Percentiles rank a stretch among this genome's conserved stretches.
phyloP scores from a whole-genome alignment of 768 basidiomycete species.

The Rossbeevera mucosa region DNA sequence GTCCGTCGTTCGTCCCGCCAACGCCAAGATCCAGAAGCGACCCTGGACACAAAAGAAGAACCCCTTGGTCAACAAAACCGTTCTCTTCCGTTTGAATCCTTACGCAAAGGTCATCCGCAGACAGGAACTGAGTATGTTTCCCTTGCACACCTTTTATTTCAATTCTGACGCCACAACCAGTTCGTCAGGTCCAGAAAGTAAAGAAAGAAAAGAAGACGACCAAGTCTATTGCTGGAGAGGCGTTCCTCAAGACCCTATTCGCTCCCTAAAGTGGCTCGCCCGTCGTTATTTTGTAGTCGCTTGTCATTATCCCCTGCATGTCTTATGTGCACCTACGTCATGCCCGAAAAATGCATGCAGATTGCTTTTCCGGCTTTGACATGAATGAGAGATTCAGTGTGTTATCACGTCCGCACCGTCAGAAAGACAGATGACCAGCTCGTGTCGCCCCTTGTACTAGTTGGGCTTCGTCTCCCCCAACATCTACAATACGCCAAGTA shows the following conservation, averaged over 20 bases:
- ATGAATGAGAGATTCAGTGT: background rate
- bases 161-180: constrained; percentile 33
- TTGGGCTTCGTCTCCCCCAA: too few relatives aligned
- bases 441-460: background rate
- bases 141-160: background rate
- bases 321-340: constrained; percentile 14
- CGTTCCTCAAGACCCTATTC: constrained; percentile 80
- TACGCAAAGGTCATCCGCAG: constrained; percentile 93
- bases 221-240: constrained; percentile 64
- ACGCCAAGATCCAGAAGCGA: constrained; percentile 80
- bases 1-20: constrained; percentile 89
- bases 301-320: constrained; percentile 9
- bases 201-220: constrained; percentile 56
- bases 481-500: too few relatives aligned
- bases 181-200: constrained; percentile 66
- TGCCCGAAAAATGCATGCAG: constrained; percentile 13
- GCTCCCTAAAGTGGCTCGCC: constrained; percentile 58
- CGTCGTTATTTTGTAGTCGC: constrained; percentile 1
- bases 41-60: constrained; percentile 99
- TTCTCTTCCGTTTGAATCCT: constrained; percentile 97
- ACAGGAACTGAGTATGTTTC: constrained; percentile 79
- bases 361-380: background rate
- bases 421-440: too few relatives aligned
- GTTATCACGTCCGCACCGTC: background rate
- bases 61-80: constrained; percentile 88